A percentile compares a stretch with the other conserved stretches of the same genome.
Conservation (phyloP, 179 eudicot genomes). For the Beta corolliflora region DNA sequence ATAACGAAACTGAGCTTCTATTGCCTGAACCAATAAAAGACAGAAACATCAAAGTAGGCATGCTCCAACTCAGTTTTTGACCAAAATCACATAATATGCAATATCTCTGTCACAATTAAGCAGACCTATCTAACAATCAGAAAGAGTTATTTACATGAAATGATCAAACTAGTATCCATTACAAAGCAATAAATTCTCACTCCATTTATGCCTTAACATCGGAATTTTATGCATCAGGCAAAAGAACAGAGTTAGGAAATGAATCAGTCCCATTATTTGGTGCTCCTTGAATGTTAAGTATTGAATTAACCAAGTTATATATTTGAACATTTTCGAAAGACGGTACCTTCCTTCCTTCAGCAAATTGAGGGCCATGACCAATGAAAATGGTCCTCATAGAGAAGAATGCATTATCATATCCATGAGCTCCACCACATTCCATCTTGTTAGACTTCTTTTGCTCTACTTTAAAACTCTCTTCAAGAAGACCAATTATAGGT, state of each 20-base stretch:
- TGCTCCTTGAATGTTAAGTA: conserved; percentile 69
- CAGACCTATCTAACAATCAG: background rate
- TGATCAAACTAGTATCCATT: background rate
- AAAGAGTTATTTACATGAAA: background rate
- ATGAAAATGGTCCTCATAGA: conserved; percentile 90
- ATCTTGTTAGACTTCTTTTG: conserved; percentile 44
- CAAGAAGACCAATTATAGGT: conserved; percentile 75
- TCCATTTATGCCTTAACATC: background rate
- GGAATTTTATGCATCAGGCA: conserved; percentile 31
- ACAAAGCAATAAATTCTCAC: background rate
- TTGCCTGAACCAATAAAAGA: too few relatives aligned
- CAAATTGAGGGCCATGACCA: conserved; percentile 87
- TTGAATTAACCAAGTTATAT: conserved; percentile 73
- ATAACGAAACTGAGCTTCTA: too few relatives aligned
- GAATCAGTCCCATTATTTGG: conserved; percentile 64
- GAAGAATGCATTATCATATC: conserved; percentile 83
- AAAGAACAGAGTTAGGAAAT: conserved; percentile 58
- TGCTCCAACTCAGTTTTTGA: too few relatives aligned
- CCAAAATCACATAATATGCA: too few relatives aligned
- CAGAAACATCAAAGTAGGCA: too few relatives aligned
- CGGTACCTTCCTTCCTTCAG: conserved; percentile 64
- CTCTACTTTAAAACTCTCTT: conserved; percentile 78
- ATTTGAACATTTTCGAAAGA: conserved; percentile 89
- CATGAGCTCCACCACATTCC: conserved; percentile 96
- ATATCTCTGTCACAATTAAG: background rate